phyloP scores from a whole-genome alignment of 2,329 filamentous ascomycete genomes.

The Apiospora hydei region DNA sequence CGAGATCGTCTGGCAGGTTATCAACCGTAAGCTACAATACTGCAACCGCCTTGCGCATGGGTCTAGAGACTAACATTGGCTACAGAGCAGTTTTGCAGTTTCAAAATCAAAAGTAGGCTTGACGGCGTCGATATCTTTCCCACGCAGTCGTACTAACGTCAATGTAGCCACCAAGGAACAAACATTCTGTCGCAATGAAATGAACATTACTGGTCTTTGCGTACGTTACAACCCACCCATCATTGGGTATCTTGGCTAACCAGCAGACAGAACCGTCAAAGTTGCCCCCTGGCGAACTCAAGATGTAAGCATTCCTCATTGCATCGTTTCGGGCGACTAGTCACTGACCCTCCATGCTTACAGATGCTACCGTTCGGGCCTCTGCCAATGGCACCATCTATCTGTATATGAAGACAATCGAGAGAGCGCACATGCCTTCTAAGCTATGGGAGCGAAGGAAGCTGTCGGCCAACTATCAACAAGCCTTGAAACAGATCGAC shows the following conservation, averaged over 20 bases:
- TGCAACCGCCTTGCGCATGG: too few relatives aligned
- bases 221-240: slow-evolving; percentile 33
- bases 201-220: slow-evolving; percentile 71
- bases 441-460: slow-evolving; percentile 96
- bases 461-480: slow-evolving; percentile 87
- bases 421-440: slow-evolving; percentile 85
- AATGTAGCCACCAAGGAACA: slow-evolving; percentile 78
- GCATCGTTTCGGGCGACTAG: neutral
- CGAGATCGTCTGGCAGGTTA: slow-evolving; percentile 97
- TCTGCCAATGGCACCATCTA: slow-evolving; percentile 87
- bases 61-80: slow-evolving; percentile 67
- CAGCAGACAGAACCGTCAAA: slow-evolving; percentile 82
- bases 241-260: slow-evolving; percentile 45
- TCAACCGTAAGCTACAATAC: slow-evolving; percentile 74
- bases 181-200: slow-evolving; percentile 95
- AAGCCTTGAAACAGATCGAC: slow-evolving; percentile 88
- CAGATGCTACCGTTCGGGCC: slow-evolving; percentile 90
- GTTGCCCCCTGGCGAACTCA: slow-evolving; percentile 43
- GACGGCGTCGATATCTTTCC: neutral
- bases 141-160: slow-evolving; percentile 38
- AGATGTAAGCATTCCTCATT: slow-evolving; percentile 25
- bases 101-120: slow-evolving; percentile 76
- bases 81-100: slow-evolving; percentile 84
- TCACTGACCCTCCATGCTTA: slow-evolving; percentile 72
- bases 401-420: slow-evolving; percentile 95